A percentile compares a stretch with the other conserved stretches of the same genome.
Evolutionary conservation across 78 protist genomes (phyloP).

Genomic region (Trichosphaerium sp.): DNA sequence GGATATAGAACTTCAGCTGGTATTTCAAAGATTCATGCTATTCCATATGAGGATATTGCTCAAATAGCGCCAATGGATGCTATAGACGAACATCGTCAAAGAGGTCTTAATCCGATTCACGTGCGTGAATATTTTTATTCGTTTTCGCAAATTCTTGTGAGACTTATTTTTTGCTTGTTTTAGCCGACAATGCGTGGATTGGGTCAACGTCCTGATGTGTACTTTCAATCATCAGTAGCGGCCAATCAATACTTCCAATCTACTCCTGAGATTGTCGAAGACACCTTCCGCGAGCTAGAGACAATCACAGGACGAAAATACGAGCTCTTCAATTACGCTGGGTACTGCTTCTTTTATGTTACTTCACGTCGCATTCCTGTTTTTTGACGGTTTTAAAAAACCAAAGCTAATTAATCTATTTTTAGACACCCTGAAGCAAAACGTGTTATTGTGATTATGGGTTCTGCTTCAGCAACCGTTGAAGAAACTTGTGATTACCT

Average conservation of each 20-base stretch:
- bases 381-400: no score
- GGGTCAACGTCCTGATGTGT: conserved; percentile 29
- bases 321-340: conserved; percentile 42
- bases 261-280: conserved; percentile 32
- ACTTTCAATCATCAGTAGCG: conserved; percentile 37
- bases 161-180: no score
- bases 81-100: conserved; percentile 12
- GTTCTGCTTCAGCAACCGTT: conserved; percentile 7
- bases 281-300: conserved; percentile 23
- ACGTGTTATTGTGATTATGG: conserved; percentile 50
- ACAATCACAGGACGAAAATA: conserved; percentile 29
- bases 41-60: conserved; percentile 18
- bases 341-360: no score
- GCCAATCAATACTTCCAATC: conserved; percentile 15
- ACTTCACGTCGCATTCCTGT: no score
- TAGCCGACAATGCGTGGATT: conserved; percentile 46
- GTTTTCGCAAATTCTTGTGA: no score
- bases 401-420: no score
- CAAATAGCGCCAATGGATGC: conserved; percentile 3
- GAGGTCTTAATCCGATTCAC: conserved; percentile 41
- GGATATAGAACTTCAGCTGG: conserved; percentile 60
- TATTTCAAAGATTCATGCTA: conserved; percentile 19
- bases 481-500: conserved; percentile 28
- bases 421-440: conserved; percentile 53
- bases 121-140: no score